Evolutionary conservation across 257 asterid genomes (phyloP).

Genomic region (Craterostigma plantagineum): DNA sequence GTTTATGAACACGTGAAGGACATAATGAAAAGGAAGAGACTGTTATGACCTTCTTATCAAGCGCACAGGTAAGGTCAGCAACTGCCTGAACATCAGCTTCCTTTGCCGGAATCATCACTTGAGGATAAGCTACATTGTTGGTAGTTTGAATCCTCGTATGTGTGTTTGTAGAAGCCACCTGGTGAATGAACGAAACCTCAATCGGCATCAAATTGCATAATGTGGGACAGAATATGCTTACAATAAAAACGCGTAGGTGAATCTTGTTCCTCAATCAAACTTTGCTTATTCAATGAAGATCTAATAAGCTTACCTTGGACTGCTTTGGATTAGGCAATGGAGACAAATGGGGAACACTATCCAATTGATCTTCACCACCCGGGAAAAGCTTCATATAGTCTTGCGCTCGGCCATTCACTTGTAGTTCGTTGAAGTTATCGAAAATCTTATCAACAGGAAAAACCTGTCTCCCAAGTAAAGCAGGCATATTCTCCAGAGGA

Average conservation of each 20-base stretch:
- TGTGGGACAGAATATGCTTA: no score
- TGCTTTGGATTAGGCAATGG: conserved; percentile 37
- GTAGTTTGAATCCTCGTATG: conserved; percentile 20
- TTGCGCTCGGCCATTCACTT: conserved; percentile 27
- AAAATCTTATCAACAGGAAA: conserved; percentile 28
- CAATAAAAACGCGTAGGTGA: no score
- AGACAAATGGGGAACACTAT: conserved; percentile 27
- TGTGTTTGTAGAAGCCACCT: conserved; percentile 33
- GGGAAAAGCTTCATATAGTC: conserved; percentile 28
- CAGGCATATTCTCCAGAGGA: conserved; percentile 62
- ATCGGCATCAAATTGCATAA: no score
- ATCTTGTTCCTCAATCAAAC: no score
- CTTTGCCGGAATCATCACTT: conserved; percentile 33
- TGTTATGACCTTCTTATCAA: conserved; percentile 61
- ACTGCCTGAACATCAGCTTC: conserved; percentile 90
- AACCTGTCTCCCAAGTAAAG: conserved; percentile 30
- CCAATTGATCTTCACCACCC: conserved; percentile 25
- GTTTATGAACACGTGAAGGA: not conserved
- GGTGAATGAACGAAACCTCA: conserved; percentile 4
- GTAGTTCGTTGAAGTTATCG: conserved; percentile 36
- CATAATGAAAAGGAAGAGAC: not conserved
- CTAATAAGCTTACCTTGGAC: conserved; percentile 33
- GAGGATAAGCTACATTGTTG: conserved; percentile 19
- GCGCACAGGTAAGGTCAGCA: conserved; percentile 63
- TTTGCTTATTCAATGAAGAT: conserved; percentile 2